phyloP scores from a whole-genome alignment of 805 yeast genomes.

The Phaffomyces opuntiae region DNA sequence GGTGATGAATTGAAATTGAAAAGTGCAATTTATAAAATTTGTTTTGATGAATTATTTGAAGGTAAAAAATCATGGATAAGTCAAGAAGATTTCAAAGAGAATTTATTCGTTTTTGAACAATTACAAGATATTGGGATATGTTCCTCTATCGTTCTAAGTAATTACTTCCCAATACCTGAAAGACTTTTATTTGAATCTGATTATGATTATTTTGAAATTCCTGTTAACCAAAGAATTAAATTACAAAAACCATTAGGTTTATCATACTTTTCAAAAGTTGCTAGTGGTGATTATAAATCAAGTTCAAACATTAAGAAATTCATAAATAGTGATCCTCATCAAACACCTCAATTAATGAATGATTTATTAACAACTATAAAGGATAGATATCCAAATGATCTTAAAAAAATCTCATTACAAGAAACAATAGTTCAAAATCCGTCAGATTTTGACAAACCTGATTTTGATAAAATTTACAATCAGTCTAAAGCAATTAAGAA shows the following conservation, averaged over 20 bases:
- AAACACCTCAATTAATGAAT: conserved; percentile 7
- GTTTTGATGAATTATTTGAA: conserved; percentile 18
- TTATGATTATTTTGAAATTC: conserved; percentile 20
- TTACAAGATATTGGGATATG: conserved; percentile 23
- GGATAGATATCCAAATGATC: conserved; percentile 1
- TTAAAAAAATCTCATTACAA: conserved; percentile 8
- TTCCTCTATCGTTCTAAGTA: conserved; percentile 23
- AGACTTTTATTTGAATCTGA: conserved; percentile 23
- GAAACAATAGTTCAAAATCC: conserved; percentile 8
- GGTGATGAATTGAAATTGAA: conserved; percentile 4
- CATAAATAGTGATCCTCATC: neutral
- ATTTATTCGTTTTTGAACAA: conserved; percentile 18
- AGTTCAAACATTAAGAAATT: neutral
- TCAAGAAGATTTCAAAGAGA: conserved; percentile 9
- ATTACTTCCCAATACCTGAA: conserved; percentile 24
- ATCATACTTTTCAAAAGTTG: conserved; percentile 15
- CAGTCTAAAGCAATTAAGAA: conserved; percentile 8
- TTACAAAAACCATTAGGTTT: conserved; percentile 15
- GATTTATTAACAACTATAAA: conserved; percentile 6
- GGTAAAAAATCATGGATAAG: conserved; percentile 22
- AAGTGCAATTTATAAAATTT: conserved; percentile 9
- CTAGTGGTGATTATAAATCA: neutral
- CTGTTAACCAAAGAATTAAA: conserved; percentile 10
- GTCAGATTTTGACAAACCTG: conserved; percentile 13
- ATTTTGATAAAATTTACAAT: conserved; percentile 11